Base-by-base conservation (phyloP, 2,329 filamentous ascomycete species). In the Penicillium sp. region DNA sequence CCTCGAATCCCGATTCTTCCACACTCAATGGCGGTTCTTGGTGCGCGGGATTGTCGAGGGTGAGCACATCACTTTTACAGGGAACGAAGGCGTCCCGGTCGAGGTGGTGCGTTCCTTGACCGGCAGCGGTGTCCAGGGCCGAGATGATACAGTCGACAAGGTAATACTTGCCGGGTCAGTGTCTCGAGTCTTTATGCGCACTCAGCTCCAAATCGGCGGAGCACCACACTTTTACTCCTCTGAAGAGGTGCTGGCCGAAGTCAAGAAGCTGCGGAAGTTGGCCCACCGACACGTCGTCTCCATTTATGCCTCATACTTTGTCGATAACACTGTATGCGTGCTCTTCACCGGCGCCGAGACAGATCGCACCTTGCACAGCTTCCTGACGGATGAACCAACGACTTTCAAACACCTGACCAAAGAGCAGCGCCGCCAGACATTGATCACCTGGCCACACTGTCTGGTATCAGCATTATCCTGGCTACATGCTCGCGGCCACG, bases 71-170 rank as follows among this genome's bases (percentile, higher is more conserved):
- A 75, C 78, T 32, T 84, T 81, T 64, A 79, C 77, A 0, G 69
- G 75, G 2, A 80, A 82, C 40, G 81, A 84, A 61, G 77, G 79
- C 32, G 75, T 84, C 4, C 81, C 81, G 0, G 70, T 84, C 52
- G 80, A 83, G 53, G 73, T 77, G 52, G 71, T 75, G 8, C 69
- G 79, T 10, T 76, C 64, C 3, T 63, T 61, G 3, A 62, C 72
- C 12, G 49, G 60, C 3, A 59, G 65, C 10, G 59, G 64, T 1
- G 62, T 67, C 8, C 68, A 73, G 18, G 67, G 72, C 3, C 56
- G 54, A 2, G 57, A 59, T 25, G 53, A 59, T 4, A 50, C 57
- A 0, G 66, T 72, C 12, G 74, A 75, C 46, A 69, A 66, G 51
- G 69, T 75, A 6, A 62, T 71, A 6, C 60, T 75, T 27, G 66